Conservation (phyloP, 1,139 yeast genomes). For the Blastobotrys elegans region DNA sequence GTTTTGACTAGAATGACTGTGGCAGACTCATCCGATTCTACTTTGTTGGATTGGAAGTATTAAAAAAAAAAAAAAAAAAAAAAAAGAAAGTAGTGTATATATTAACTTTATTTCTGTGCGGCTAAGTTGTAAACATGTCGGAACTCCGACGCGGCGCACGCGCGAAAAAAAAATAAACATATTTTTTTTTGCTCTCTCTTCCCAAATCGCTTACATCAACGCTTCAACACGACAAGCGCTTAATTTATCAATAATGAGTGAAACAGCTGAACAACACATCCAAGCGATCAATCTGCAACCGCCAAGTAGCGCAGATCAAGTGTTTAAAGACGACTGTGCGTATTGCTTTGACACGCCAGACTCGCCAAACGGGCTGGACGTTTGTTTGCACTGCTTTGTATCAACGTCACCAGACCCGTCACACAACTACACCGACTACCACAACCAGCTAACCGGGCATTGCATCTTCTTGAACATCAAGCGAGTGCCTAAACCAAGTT, state of each 20-base stretch:
- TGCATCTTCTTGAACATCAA: slow-evolving; percentile 52
- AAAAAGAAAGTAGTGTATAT: neutral
- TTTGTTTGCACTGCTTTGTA: slow-evolving; percentile 62
- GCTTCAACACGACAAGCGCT: too few relatives aligned
- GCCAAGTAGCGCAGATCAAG: slow-evolving; percentile 26
- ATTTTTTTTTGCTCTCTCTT: neutral
- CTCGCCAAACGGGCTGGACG: slow-evolving; percentile 59
- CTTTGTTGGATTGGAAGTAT: slow-evolving; percentile 57
- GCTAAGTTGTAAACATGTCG: too few relatives aligned
- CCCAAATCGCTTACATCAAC: too few relatives aligned
- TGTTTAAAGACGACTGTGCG: slow-evolving; percentile 81
- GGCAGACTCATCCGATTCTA: slow-evolving; percentile 50
- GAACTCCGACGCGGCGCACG: too few relatives aligned
- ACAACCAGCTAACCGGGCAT: slow-evolving; percentile 49
- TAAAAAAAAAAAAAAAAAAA: slow-evolving; percentile 15
- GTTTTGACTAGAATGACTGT: slow-evolving; percentile 59
- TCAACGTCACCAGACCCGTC: slow-evolving; percentile 53
- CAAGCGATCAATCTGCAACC: slow-evolving; percentile 18
- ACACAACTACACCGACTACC: slow-evolving; percentile 52
- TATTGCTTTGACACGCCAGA: slow-evolving; percentile 73
- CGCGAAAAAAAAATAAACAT: too few relatives aligned
- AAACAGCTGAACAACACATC: slow-evolving; percentile 19
- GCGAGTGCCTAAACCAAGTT: slow-evolving; percentile 41
- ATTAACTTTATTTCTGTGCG: neutral
- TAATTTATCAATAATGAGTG: too few relatives aligned